Evolutionary conservation across 1,284 basidiomycete genomes (phyloP), one percentile per base, ranked within the genome.

Genomic region (Puccinia coronata): DNA sequence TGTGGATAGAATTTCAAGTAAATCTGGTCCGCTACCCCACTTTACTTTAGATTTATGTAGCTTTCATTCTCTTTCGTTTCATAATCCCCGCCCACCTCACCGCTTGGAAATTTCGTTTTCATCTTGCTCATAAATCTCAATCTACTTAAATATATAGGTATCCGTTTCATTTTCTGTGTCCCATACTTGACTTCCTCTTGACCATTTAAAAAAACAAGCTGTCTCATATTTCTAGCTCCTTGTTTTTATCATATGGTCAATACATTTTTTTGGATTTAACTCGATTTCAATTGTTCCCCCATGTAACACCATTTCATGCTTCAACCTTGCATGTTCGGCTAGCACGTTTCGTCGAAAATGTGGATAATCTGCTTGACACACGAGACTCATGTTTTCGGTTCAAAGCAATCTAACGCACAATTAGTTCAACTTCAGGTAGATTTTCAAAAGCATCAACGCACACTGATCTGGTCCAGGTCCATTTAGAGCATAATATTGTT

Each of bases 31-130:
- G 61, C 41, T 63, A 39, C 61, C 36, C 25, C 61, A 12, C 61
- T 39, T 63, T 63, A 23, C 20, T 3, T 63, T 63, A 39, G 36
- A 63, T 63, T 63, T 23, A 63, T 63, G 61, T 63, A 63, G 34
- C 61, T 34, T 18, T 63, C n/a, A 36, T 63, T 41, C 36, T 41
- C 31, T 39, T 4, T 34, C 4, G 9, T 41, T 63, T 63, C 3
- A 18, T 63, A 63, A 36, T 61, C n/a, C 28, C 59, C 18, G n/a
- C 55, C 6, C 36, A 23, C 23, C n/a, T 39, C 34, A 63, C 2
- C 16, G 16, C 59, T 61, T 36, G 34, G 9, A 18, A 34, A 63
- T 14, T 41, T 18, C 36, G 31, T 11, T 63, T 18, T 41, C 61
- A 63, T 39, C 61, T 34, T 63, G 23, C 31, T 63, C 41, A 53